phyloP scores from a whole-genome alignment of 2,329 filamentous ascomycete genomes.

The Neurospora crassa region DNA sequence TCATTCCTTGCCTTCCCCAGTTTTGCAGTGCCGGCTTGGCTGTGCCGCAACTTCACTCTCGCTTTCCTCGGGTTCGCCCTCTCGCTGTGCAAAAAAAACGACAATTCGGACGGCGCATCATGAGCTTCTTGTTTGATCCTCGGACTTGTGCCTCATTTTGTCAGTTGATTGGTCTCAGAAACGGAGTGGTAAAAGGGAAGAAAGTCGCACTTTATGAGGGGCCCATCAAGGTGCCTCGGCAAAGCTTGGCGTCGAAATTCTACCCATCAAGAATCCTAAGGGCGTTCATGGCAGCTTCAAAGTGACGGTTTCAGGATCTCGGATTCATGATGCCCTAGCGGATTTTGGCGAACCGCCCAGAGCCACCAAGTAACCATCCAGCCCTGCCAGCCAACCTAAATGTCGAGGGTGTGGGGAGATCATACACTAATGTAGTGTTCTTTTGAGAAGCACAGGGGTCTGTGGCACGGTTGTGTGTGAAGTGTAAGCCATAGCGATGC shows the following conservation, averaged over 20 bases:
- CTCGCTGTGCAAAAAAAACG: neutral
- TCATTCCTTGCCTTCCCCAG: neutral
- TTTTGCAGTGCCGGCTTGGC: neutral
- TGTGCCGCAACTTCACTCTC: neutral
- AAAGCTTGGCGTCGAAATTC: neutral
- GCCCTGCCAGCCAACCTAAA: neutral
- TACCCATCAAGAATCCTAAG: neutral
- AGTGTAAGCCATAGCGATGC: neutral
- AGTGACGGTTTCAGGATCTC: neutral
- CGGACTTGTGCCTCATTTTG: neutral
- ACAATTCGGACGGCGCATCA: neutral
- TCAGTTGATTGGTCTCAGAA: neutral
- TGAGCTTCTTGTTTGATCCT: neutral
- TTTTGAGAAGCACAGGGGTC: neutral
- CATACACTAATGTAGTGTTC: neutral
- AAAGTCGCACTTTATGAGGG: neutral
- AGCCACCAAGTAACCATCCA: neutral
- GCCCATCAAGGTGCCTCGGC: neutral
- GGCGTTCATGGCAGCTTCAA: neutral
- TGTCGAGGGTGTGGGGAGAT: neutral
- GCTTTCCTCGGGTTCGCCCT: neutral
- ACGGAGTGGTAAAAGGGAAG: neutral
- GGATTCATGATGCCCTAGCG: neutral
- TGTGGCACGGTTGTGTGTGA: neutral
- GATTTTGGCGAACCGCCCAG: neutral